Conservation (phyloP, 2,329 filamentous ascomycete genomes). For the Penicillium sp. region DNA sequence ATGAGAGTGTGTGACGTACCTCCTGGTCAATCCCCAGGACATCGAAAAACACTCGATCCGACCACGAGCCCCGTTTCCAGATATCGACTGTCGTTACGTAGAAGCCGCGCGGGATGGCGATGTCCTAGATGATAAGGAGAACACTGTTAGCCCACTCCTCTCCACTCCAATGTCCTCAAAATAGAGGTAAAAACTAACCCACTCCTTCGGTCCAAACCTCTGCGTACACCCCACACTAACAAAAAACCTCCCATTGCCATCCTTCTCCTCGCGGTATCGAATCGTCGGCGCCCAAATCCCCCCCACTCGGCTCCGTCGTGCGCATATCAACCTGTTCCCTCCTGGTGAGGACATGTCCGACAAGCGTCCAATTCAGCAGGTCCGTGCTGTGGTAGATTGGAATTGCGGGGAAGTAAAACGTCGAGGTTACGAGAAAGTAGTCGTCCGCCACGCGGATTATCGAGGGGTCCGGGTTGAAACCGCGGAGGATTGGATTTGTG, state of each 20-base stretch:
- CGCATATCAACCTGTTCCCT: constrained; percentile 30
- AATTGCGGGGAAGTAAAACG: constrained; percentile 63
- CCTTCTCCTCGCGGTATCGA: constrained; percentile 46
- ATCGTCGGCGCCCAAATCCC: constrained; percentile 55
- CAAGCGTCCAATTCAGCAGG: constrained; percentile 42
- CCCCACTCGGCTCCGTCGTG: constrained; percentile 31
- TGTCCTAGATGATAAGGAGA: no score
- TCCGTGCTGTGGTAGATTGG: constrained; percentile 62
- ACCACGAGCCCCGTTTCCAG: no score
- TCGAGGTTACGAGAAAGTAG: constrained; percentile 64
- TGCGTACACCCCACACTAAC: constrained; percentile 49
- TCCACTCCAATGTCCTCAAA: no score
- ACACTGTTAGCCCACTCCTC: no score
- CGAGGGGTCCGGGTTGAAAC: constrained; percentile 66
- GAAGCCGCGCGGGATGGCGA: no score
- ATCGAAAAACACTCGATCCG: no score
- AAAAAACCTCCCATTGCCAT: no score
- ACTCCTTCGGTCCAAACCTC: no score
- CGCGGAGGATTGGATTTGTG: constrained; percentile 59
- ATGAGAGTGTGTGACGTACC: no score
- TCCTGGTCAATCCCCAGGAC: no score
- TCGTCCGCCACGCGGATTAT: constrained; percentile 53
- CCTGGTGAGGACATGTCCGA: constrained; percentile 30
- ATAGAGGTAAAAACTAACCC: no score
- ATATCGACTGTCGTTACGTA: no score